phyloP scores from a whole-genome alignment of 495 filamentous ascomycete genomes.

The Trichoderma parareesei region DNA sequence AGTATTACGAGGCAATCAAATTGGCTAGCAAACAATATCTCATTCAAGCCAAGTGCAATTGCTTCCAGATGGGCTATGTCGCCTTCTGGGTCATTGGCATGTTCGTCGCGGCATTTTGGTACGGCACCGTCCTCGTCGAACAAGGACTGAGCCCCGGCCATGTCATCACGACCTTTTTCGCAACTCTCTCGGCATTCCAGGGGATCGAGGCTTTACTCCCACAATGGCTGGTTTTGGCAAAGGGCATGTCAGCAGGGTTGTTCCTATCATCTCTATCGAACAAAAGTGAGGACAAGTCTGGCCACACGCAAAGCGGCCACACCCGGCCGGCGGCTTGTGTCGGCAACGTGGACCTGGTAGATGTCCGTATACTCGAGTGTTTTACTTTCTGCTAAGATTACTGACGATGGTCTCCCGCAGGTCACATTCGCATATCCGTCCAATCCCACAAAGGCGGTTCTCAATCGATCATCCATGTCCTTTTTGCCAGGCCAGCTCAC shows the following conservation, averaged over 20 bases:
- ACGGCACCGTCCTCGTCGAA: slow-evolving; percentile 60
- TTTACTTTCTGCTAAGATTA: neutral
- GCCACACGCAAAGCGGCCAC: slow-evolving; percentile 16
- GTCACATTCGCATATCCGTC: slow-evolving; percentile 80
- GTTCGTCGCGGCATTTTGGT: slow-evolving; percentile 92
- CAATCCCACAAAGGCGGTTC: slow-evolving; percentile 51
- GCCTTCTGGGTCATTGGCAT: slow-evolving; percentile 68
- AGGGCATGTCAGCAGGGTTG: slow-evolving; percentile 68
- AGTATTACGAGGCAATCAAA: slow-evolving; percentile 52
- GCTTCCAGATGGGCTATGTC: slow-evolving; percentile 61
- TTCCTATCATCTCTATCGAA: slow-evolving; percentile 26
- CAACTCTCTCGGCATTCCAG: slow-evolving; percentile 66
- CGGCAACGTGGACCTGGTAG: slow-evolving; percentile 61
- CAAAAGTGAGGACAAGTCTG: slow-evolving; percentile 12
- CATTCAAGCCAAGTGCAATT: slow-evolving; percentile 56
- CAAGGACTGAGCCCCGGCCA: slow-evolving; percentile 48
- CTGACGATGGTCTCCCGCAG: slow-evolving; percentile 34
- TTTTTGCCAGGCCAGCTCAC: slow-evolving; percentile 68
- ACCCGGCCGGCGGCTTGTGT: slow-evolving; percentile 34
- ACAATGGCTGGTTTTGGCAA: slow-evolving; percentile 65
- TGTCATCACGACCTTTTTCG: slow-evolving; percentile 80
- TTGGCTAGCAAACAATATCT: slow-evolving; percentile 57
- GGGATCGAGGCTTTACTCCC: slow-evolving; percentile 65
- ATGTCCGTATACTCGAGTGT: slow-evolving; percentile 43
- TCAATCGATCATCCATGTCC: slow-evolving; percentile 49